phyloP scores from a whole-genome alignment of 352 stramenopile species.

The Saprolegnia parasitica region DNA sequence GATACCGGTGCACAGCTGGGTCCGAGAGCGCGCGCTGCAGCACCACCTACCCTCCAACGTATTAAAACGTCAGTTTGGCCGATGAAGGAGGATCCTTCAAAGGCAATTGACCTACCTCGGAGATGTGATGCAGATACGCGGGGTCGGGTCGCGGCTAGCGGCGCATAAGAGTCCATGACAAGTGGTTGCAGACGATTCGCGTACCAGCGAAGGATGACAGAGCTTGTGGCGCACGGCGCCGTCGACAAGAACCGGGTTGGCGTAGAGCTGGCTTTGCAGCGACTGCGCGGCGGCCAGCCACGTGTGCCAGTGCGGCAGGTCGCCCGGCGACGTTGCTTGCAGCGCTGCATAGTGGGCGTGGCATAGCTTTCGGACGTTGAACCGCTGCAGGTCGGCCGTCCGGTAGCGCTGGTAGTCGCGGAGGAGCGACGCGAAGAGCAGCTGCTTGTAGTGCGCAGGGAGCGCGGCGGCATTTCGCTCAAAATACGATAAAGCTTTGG shows the following conservation, averaged over 20 bases:
- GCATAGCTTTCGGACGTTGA: not conserved
- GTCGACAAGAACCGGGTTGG: not conserved
- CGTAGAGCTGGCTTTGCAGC: not conserved
- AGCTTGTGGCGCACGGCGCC: not conserved
- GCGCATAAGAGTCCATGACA: not conserved
- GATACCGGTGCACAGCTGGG: not conserved
- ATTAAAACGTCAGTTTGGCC: not conserved
- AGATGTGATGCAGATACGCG: not conserved
- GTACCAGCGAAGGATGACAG: slow-evolving; percentile 16
- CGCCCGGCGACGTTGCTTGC: not conserved
- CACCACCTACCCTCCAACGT: not conserved
- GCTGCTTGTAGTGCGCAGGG: not conserved
- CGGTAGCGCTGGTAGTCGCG: not conserved
- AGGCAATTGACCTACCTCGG: too few species aligned
- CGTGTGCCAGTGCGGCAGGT: slow-evolving; percentile 12
- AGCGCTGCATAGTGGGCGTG: slow-evolving; percentile 4
- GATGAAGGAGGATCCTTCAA: not conserved
- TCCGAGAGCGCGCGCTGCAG: not conserved
- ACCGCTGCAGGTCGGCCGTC: not conserved
- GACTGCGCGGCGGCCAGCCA: not conserved
- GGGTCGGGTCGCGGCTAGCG: not conserved
- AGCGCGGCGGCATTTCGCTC: slow-evolving; percentile 2
- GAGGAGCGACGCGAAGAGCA: not conserved
- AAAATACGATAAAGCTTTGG: slow-evolving; percentile 7
- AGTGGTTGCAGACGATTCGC: too few species aligned